These are phyloP conservation scores for Claviceps sp. DNA, from an alignment of 2,329 filamentous ascomycete genomes.

Conservation along the genomic window DNA sequence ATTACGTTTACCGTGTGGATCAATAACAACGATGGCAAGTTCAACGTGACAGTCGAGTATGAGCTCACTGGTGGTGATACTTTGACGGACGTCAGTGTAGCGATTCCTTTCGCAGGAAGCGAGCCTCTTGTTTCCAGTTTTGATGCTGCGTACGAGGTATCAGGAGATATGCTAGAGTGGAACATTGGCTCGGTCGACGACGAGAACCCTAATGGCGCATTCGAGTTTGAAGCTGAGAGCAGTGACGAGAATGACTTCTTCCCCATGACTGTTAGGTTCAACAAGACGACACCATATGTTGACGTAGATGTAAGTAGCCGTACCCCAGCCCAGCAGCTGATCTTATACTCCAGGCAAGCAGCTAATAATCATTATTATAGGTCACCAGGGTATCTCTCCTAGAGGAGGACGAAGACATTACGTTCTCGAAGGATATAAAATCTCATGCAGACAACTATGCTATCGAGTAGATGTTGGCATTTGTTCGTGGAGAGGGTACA, in stretches of 20 bases:
- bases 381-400: constrained; percentile 57
- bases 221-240: constrained; percentile 88
- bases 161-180: constrained; percentile 89
- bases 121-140: constrained; percentile 88
- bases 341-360: neutral
- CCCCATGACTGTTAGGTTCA: constrained; percentile 87
- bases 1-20: constrained; percentile 98
- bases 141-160: constrained; percentile 87
- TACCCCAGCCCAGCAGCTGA: neutral
- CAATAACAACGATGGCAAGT: constrained; percentile 73
- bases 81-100: constrained; percentile 72
- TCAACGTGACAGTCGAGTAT: constrained; percentile 89
- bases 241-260: constrained; percentile 91
- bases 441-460: constrained; percentile 63
- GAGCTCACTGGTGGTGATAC: constrained; percentile 72
- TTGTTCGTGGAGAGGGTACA: neutral
- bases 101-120: constrained; percentile 72
- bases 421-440: constrained; percentile 72
- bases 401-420: constrained; percentile 65
- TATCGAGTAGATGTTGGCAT: constrained; percentile 45
- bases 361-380: constrained; percentile 21
- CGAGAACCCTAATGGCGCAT: constrained; percentile 70
- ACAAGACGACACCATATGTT: constrained; percentile 72
- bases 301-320: constrained; percentile 73
- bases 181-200: constrained; percentile 76